Conservation (phyloP, 306 rosid species). For the Sindora glabra region DNA sequence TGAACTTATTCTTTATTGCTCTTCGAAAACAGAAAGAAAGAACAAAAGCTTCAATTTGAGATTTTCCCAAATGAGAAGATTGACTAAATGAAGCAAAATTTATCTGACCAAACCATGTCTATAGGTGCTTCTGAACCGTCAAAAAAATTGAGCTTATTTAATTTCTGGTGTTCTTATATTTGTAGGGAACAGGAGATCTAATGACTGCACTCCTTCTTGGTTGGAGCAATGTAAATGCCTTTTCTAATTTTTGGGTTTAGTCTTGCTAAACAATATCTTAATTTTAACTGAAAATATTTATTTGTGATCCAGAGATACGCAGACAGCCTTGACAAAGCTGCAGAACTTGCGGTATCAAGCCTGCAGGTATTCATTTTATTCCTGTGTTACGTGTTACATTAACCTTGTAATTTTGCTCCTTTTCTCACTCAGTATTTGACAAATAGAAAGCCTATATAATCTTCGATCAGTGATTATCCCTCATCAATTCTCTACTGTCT, state of each 20-base stretch:
- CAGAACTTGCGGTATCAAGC: slow-evolving; percentile 83
- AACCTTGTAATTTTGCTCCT: not conserved
- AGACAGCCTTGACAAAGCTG: slow-evolving; percentile 57
- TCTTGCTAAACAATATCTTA: slow-evolving; percentile 3
- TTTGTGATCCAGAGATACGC: slow-evolving; percentile 57
- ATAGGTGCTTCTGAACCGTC: not conserved
- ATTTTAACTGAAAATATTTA: not conserved
- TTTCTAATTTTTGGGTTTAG: not conserved
- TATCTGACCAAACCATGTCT: not conserved
- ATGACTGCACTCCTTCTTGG: slow-evolving; percentile 86
- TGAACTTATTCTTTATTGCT: not conserved
- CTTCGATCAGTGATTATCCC: not conserved
- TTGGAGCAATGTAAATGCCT: slow-evolving; percentile 75
- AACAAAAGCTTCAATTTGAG: not conserved
- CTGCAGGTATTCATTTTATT: slow-evolving; percentile 54
- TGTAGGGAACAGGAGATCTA: slow-evolving; percentile 92
- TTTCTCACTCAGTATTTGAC: slow-evolving; percentile 1
- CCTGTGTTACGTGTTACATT: not conserved
- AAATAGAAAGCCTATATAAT: not conserved
- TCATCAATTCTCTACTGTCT: not conserved
- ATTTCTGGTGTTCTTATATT: slow-evolving; percentile 6
- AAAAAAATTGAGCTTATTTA: not conserved
- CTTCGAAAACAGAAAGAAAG: not conserved
- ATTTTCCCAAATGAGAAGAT: not conserved
- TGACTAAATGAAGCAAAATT: not conserved